Evolutionary conservation across 805 yeast species (phyloP).

Genomic region (Kluyveromyces wickerhamii): DNA sequence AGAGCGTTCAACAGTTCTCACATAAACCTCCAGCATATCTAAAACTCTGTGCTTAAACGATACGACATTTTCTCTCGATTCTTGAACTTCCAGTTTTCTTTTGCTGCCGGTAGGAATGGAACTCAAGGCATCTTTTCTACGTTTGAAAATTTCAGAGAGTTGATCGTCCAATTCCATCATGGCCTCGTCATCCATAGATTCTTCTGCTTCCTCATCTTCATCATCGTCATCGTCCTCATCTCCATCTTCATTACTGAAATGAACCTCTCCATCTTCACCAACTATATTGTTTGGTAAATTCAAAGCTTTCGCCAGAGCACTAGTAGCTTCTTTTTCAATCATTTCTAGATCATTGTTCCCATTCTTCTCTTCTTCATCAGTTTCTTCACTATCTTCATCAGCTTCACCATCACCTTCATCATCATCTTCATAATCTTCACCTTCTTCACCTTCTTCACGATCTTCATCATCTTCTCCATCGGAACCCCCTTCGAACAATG

Average conservation of each 20-base stretch:
- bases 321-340: constrained; percentile 47
- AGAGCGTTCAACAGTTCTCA: constrained; percentile 35
- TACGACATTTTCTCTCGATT: constrained; percentile 72
- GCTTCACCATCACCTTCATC: constrained; percentile 25
- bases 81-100: constrained; percentile 63
- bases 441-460: constrained; percentile 29
- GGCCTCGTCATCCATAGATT: constrained; percentile 90
- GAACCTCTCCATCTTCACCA: constrained; percentile 37
- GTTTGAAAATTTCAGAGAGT: constrained; percentile 73
- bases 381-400: constrained; percentile 25
- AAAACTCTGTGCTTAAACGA: constrained; percentile 71
- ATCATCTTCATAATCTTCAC: constrained; percentile 26
- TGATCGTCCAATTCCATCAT: constrained; percentile 92
- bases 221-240: constrained; percentile 37
- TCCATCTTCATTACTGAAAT: constrained; percentile 40
- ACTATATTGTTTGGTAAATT: constrained; percentile 49
- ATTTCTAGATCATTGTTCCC: constrained; percentile 33
- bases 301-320: constrained; percentile 61
- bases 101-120: constrained; percentile 51
- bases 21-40: constrained; percentile 64
- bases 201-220: constrained; percentile 55
- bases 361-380: constrained; percentile 25
- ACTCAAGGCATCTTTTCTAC: constrained; percentile 61
- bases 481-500: constrained; percentile 60
- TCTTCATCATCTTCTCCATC: constrained; percentile 35